Percentiles rank a stretch among this genome's conserved stretches.
Evolutionary conservation across 768 basidiomycete species (phyloP).

Genomic region (Pulveroboletus frians): DNA sequence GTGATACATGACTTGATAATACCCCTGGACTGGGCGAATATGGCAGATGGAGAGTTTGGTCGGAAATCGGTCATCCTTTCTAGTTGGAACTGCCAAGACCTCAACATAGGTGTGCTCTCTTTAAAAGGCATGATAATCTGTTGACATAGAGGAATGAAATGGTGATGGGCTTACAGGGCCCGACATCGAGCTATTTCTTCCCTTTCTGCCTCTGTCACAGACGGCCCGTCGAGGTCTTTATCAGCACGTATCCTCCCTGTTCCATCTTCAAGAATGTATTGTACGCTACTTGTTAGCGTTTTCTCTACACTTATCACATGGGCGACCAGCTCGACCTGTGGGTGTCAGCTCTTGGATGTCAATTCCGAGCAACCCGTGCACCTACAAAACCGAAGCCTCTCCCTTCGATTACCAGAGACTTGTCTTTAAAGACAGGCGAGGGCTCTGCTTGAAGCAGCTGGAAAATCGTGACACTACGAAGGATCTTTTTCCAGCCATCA

Average conservation of each 20-base stretch:
- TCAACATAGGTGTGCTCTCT: slow-evolving; percentile 22
- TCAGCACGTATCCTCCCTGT: slow-evolving; percentile 24
- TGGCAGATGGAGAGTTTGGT: slow-evolving; percentile 8
- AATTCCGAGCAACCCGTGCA: neutral
- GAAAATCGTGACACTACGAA: slow-evolving; percentile 51
- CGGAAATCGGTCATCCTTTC: neutral
- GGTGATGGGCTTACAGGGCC: slow-evolving; percentile 15
- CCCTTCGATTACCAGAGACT: slow-evolving; percentile 44
- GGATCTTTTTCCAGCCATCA: neutral
- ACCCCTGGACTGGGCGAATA: slow-evolving; percentile 14
- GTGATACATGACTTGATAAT: slow-evolving; percentile 27
- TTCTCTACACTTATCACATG: slow-evolving; percentile 27
- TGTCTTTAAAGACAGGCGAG: slow-evolving; percentile 32
- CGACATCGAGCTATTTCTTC: slow-evolving; percentile 3
- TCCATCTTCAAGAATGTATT: slow-evolving; percentile 36
- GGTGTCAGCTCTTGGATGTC: slow-evolving; percentile 26
- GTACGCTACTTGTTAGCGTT: neutral
- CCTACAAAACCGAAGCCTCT: slow-evolving; percentile 27
- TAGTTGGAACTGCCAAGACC: neutral
- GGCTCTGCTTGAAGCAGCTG: slow-evolving; percentile 46
- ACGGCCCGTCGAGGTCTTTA: neutral
- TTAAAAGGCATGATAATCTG: neutral
- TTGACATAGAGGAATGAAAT: neutral
- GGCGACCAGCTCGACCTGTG: slow-evolving; percentile 49
- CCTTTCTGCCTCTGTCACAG: slow-evolving; percentile 1